Conservation (phyloP, 192 early-diverging fungal species). For the Glomus cerebriforme region DNA sequence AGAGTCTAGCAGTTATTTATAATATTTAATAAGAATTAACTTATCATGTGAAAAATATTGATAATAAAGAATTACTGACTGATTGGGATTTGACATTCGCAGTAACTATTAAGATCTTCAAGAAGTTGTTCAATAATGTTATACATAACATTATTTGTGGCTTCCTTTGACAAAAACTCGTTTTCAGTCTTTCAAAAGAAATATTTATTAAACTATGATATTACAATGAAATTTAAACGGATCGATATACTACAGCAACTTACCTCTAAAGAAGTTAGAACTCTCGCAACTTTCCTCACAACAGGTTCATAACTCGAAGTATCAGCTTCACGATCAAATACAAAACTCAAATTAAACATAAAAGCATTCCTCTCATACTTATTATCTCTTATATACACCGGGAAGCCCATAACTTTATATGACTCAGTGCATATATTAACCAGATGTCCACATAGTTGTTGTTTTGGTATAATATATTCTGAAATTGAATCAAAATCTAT, state of each 20-base stretch:
- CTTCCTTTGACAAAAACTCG: constrained; percentile 54
- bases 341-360: constrained; percentile 94
- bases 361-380: constrained; percentile 80
- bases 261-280: constrained; percentile 81
- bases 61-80: constrained; percentile 48
- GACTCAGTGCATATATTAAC: constrained; percentile 70
- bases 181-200: constrained; percentile 54
- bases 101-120: constrained; percentile 84
- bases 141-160: constrained; percentile 54
- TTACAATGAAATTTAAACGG: background rate
- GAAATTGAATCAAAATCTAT: constrained; percentile 78
- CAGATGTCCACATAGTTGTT: constrained; percentile 70
- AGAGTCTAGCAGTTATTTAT: constrained; percentile 52
- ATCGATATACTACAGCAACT: constrained; percentile 35
- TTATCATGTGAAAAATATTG: background rate
- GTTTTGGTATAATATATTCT: constrained; percentile 87
- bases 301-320: constrained; percentile 85
- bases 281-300: constrained; percentile 81
- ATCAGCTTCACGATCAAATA: constrained; percentile 84
- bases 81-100: constrained; percentile 86
- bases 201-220: background rate
- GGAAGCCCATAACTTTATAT: constrained; percentile 76
- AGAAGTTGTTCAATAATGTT: constrained; percentile 83
- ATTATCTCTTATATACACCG: constrained; percentile 61
- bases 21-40: constrained; percentile 8